Conservation (phyloP, 2,329 filamentous ascomycete species). For the Knufia fluminis region DNA sequence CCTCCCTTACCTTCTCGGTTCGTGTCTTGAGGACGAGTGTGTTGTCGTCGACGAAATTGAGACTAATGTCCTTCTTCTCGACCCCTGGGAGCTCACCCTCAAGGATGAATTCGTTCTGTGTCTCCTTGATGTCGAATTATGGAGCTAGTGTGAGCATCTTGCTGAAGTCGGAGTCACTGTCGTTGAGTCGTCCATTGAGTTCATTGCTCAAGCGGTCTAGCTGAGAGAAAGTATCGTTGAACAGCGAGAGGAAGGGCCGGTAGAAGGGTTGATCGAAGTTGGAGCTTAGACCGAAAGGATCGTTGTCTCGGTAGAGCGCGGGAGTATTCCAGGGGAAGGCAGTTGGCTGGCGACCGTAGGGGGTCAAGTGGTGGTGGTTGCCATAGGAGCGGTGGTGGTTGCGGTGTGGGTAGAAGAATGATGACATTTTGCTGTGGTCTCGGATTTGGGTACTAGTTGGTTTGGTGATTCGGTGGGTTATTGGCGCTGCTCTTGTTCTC, state of each 20-base stretch:
- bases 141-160: constrained; percentile 29
- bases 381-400: neutral
- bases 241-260: constrained; percentile 18
- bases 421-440: constrained; percentile 10
- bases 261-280: constrained; percentile 10
- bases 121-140: constrained; percentile 40
- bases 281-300: no score
- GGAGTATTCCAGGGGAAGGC: constrained; percentile 8
- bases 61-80: constrained; percentile 36
- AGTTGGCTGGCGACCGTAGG: constrained; percentile 15
- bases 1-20: constrained; percentile 30
- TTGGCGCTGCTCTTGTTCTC: no score
- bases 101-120: constrained; percentile 35
- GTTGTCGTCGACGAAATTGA: constrained; percentile 40
- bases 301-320: no score
- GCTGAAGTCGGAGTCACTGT: no score
- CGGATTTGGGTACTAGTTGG: constrained; percentile 10
- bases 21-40: constrained; percentile 39
- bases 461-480: constrained; percentile 3
- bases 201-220: constrained; percentile 16
- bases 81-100: constrained; percentile 43
- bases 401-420: constrained; percentile 4
- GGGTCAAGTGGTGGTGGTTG: neutral
- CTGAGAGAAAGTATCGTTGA: constrained; percentile 22
- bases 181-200: neutral